Evolutionary conservation across 257 asterid species (phyloP).

Genomic region (Orobanche coerulescens): DNA sequence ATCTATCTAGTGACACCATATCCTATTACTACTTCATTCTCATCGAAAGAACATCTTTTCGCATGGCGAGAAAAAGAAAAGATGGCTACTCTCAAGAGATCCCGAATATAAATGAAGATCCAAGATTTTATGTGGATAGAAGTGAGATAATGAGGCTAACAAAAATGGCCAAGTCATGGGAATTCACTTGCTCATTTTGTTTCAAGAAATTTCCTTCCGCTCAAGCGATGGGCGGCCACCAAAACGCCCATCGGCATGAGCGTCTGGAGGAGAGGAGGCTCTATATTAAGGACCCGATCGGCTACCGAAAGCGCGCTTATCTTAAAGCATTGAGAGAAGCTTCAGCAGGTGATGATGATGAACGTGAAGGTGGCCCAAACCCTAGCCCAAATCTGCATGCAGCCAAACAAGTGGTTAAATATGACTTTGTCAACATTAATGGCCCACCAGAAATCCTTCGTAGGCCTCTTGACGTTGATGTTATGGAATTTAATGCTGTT

Average conservation of each 20-base stretch:
- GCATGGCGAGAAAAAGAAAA: slow-evolving; percentile 21
- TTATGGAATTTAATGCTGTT: slow-evolving; percentile 18
- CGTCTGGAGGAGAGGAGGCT: slow-evolving; percentile 39
- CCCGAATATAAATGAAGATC: not conserved
- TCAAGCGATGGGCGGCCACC: slow-evolving; percentile 57
- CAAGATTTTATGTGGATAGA: slow-evolving; percentile 5
- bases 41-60: not conserved
- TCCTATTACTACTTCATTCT: slow-evolving; percentile 13
- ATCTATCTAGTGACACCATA: no score
- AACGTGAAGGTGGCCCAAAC: not conserved
- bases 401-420: slow-evolving; percentile 21
- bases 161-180: slow-evolving; percentile 33
- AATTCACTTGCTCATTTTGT: slow-evolving; percentile 50
- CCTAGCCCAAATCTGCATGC: slow-evolving; percentile 18
- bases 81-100: not conserved
- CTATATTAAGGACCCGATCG: slow-evolving; percentile 31
- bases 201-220: slow-evolving; percentile 47
- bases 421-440: slow-evolving; percentile 1
- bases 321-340: slow-evolving; percentile 24
- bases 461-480: not conserved
- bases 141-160: slow-evolving; percentile 31
- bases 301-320: slow-evolving; percentile 32
- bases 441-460: not conserved
- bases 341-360: not conserved
- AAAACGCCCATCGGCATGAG: slow-evolving; percentile 41